Base-by-base conservation (phyloP, 2,329 filamentous ascomycete species). In the Decorospora gaudefroyi region DNA sequence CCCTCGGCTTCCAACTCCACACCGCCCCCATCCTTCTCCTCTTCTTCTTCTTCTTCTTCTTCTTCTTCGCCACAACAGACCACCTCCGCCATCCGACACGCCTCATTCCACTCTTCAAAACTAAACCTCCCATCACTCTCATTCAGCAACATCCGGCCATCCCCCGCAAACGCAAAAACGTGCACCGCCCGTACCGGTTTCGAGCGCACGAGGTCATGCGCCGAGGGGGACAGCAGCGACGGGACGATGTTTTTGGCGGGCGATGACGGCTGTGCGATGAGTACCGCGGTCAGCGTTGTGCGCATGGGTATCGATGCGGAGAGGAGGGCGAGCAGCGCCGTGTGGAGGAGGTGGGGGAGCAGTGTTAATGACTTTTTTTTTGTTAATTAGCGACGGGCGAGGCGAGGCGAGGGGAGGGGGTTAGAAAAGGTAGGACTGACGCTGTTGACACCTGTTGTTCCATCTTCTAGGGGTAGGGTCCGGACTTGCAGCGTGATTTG, bases 71-170 rank as follows among this genome's bases (percentile, higher is more conserved):
- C 74, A 46, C 76, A 85, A 68, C 90, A 96, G 33, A 85, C 76
- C 26, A 74, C 72, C 62, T 83, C 78, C 22, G 87, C 90, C 30
- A 77, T 73, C 49, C 84, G 78, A 53, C 84, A 82, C 12, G 87
- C 81, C 29, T 78, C 74, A 42, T 90, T 82, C 90, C 91, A 96
- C 52, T 86, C 84, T 10, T 83, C 78, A 54, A 87, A 76, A 32
- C 82, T 81, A 65, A 96, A 97, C 3, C 74, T 72, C 0, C 92
- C 92, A 60, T 92, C 84, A 61, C 90, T 95, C 72, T 96, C 88
- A 22, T 82, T 84, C 28, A 96, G 72, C 15, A 96, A 72, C 37
- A 95, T 74, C 46, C 88, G 83, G 6, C 85, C 81, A n/a, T 67
- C 50, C 3, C 57, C 62, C 0, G 85, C 86, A 67, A 93, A 95